A percentile compares a stretch with the other conserved stretches of the same genome.
These are phyloP conservation scores for Scheffersomyces quercinus DNA, from an alignment of 1,139 yeast species.

Conservation along the genomic window DNA sequence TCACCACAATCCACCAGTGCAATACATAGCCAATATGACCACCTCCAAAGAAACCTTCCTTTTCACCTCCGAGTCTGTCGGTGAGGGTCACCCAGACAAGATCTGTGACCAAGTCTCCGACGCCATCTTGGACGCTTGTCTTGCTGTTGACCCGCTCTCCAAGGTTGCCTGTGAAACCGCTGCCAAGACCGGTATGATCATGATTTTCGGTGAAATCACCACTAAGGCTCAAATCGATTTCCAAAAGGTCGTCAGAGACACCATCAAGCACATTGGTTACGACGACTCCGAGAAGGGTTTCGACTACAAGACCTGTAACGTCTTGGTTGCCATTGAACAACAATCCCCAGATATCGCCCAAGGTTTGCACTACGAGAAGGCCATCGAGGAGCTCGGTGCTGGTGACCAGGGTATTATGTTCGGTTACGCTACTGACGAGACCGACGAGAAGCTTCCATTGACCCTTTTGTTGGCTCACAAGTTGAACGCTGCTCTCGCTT, in stretches of 20 bases:
- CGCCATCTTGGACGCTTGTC: slow-evolving; percentile 97
- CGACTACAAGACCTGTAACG: slow-evolving; percentile 99
- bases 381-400: slow-evolving; percentile 97
- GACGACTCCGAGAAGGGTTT: slow-evolving; percentile 96
- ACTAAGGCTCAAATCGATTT: slow-evolving; percentile 93
- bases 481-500: slow-evolving; percentile 94
- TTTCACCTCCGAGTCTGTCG: slow-evolving; percentile 95
- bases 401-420: slow-evolving; percentile 99
- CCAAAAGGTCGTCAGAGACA: slow-evolving; percentile 97
- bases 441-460: slow-evolving; percentile 95
- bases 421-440: slow-evolving; percentile 99
- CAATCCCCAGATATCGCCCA: slow-evolving; percentile 99
- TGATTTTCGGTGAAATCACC: slow-evolving; percentile 99
- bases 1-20: no score
- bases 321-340: slow-evolving; percentile 97
- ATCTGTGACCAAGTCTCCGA: slow-evolving; percentile 99
- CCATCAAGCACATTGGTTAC: slow-evolving; percentile 98
- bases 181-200: slow-evolving; percentile 97
- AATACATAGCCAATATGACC: not conserved
- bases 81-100: slow-evolving; percentile 99
- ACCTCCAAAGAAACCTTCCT: slow-evolving; percentile 52
- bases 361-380: slow-evolving; percentile 97
- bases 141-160: slow-evolving; percentile 92
- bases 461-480: slow-evolving; percentile 93
- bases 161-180: slow-evolving; percentile 99